Evolutionary conservation across 2,329 filamentous ascomycete species (phyloP), one percentile per base, ranked within the genome.

Genomic region (Venturia oleaginea): DNA sequence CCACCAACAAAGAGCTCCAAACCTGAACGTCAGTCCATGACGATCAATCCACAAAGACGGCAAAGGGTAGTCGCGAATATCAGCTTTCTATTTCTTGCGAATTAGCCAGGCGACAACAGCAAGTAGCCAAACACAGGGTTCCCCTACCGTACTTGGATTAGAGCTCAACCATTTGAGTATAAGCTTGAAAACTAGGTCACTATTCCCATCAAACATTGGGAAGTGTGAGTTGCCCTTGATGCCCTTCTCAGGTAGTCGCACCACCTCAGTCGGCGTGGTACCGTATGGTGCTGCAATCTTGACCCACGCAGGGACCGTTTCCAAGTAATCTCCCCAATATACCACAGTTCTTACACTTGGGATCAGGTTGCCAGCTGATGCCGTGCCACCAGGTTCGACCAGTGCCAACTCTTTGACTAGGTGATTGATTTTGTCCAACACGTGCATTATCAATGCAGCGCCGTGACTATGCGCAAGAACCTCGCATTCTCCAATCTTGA

Each of bases 171-270:
- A 64, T 8, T 48, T 24, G 7, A 61, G n/a, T 34, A 64, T 34
- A 7, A 32, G 8, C n/a, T 61, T 6, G 22, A 59, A 60, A 17
- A 64, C 63, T 10, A 61, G 30, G 34, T 64, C 65, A n/a, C 65
- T 66, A n/a, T 64, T 66, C 27, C 32, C 19, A 42, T 66, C 62
- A 22, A 42, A 51, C 65, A 66, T 66, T n/a, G 65, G 65, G 24
- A 66, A 66, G 40, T 66, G 65, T 24, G 54, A 61, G 57, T 66
- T 66, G 2, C 65, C 65, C 27, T 32, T 54, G 2, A 64, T 17
- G 4, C 62, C 62, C 32, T 34, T 57, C 22, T 55, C 62, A 24
- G 65, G 65, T 27, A 66, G 30, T 2, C 51, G 11, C n/a, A 60
- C 32, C 10, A 64, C 48, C 51, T 66, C 55, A 8, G 38, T 62